Evolutionary conservation across 2,329 filamentous ascomycete species (phyloP).

Genomic region (Fusarium subglutinans): DNA sequence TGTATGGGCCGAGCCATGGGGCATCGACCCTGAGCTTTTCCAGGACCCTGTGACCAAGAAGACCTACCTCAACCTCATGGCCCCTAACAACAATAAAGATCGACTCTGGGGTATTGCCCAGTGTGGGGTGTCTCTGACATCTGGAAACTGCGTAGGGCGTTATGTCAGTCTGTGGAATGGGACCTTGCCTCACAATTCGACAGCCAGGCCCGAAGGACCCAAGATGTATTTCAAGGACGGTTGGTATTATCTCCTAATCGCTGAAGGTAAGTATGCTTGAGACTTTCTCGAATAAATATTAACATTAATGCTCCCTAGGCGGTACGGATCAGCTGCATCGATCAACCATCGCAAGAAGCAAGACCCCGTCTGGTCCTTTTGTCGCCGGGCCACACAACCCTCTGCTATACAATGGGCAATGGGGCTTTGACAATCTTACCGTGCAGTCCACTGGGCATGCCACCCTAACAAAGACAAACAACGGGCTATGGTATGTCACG

Average conservation of each 20-base stretch:
- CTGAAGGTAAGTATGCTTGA: background rate
- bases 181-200: background rate
- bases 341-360: background rate
- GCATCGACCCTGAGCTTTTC: background rate
- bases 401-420: background rate
- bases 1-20: background rate
- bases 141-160: background rate
- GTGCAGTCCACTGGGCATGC: background rate
- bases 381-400: background rate
- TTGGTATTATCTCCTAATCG: background rate
- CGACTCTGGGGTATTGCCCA: background rate
- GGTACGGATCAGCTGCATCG: background rate
- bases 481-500: background rate
- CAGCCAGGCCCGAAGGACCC: background rate
- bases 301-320: background rate
- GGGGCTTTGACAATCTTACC: background rate
- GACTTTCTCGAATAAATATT: accelerated
- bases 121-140: background rate
- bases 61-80: background rate
- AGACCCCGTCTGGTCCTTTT: background rate
- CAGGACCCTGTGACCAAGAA: background rate
- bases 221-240: background rate
- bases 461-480: background rate
- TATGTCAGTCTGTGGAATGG: background rate
- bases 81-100: background rate